Conservation (phyloP, 345 rosid genomes). For the Balakata baccata region DNA sequence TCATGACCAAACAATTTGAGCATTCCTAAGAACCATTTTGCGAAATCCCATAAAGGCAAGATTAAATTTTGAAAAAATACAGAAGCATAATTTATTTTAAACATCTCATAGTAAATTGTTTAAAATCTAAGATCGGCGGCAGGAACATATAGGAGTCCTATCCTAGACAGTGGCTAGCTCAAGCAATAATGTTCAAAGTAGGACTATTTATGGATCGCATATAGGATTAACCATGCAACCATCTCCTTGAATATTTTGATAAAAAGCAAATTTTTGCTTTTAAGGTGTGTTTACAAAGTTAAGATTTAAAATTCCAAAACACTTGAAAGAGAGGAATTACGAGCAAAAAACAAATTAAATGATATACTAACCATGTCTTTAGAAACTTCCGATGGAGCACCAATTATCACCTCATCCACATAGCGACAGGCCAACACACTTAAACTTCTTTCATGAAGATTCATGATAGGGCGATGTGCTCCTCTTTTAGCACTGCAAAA, state of each 20-base stretch:
- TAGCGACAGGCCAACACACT: constrained; percentile 73
- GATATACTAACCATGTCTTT: constrained; percentile 57
- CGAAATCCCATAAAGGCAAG: background rate
- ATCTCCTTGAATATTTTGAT: background rate
- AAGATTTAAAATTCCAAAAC: background rate
- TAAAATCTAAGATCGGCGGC: background rate
- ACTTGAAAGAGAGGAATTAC: background rate
- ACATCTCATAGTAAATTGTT: background rate
- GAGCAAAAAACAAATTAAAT: constrained; percentile 1
- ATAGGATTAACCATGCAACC: background rate
- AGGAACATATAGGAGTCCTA: background rate
- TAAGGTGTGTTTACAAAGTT: background rate
- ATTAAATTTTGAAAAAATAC: background rate
- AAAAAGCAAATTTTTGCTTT: background rate
- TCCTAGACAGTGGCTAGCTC: background rate
- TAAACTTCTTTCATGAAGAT: constrained; percentile 78
- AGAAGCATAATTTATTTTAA: background rate
- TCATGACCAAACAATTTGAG: background rate
- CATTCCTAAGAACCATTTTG: background rate
- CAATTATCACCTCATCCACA: constrained; percentile 78
- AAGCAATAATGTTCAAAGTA: background rate
- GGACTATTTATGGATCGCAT: background rate
- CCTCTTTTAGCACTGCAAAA: constrained; percentile 64
- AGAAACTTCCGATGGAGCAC: constrained; percentile 71
- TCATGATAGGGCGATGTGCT: constrained; percentile 71